phyloP scores from a whole-genome alignment of 345 rosid species.

The Acer campestre region DNA sequence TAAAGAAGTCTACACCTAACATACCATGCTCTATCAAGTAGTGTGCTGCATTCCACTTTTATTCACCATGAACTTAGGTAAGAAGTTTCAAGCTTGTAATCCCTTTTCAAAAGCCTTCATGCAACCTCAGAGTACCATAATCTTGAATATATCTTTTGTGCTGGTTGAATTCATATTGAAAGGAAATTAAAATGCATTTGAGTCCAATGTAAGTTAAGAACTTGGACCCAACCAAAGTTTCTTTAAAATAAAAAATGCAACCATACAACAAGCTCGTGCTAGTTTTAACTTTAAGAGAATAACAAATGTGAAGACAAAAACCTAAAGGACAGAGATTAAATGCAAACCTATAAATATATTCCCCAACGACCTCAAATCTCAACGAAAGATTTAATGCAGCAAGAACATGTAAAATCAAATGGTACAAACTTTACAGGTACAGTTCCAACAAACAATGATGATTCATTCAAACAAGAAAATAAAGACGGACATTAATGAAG shows the following conservation, averaged over 20 bases:
- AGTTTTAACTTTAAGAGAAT: neutral
- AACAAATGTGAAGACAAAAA: neutral
- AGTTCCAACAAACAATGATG: neutral
- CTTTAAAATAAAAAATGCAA: neutral
- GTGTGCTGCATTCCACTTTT: neutral
- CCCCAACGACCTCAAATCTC: neutral
- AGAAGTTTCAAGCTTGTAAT: neutral
- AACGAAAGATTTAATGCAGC: slow-evolving; percentile 6
- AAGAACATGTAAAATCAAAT: neutral
- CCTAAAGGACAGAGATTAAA: neutral
- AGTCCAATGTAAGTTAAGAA: neutral
- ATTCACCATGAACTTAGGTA: neutral
- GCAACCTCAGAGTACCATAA: neutral
- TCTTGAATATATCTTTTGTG: neutral
- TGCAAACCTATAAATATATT: neutral
- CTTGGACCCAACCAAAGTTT: neutral
- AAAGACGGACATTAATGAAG: neutral
- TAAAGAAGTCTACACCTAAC: neutral
- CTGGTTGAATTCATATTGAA: neutral
- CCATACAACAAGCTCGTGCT: neutral
- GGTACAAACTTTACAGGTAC: neutral
- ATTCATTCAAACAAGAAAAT: neutral
- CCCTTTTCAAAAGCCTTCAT: neutral
- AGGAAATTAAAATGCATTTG: neutral
- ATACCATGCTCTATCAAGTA: neutral